Conservation (phyloP, 495 filamentous ascomycete genomes). For the Penicillium malachiteum region DNA sequence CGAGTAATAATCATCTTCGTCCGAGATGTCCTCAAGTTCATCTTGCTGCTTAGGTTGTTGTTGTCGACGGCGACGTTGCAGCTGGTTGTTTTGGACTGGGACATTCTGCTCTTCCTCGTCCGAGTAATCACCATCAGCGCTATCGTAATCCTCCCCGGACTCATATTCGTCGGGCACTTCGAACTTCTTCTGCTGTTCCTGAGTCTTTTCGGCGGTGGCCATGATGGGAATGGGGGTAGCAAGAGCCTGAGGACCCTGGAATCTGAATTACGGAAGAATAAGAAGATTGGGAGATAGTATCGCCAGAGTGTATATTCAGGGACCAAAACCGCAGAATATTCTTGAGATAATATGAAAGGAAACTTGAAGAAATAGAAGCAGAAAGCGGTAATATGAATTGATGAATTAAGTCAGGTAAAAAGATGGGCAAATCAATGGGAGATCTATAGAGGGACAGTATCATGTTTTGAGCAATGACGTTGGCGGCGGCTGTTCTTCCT, state of each 20-base stretch:
- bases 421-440: slow-evolving; percentile 1
- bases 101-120: slow-evolving; percentile 34
- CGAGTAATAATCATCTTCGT: slow-evolving; percentile 43
- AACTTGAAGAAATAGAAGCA: not conserved
- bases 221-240: slow-evolving; percentile 20
- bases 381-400: slow-evolving; percentile 15
- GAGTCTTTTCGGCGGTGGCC: slow-evolving; percentile 42
- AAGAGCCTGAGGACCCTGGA: not conserved
- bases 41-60: slow-evolving; percentile 23
- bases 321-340: not conserved
- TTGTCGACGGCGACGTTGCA: slow-evolving; percentile 18
- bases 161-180: slow-evolving; percentile 38
- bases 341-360: not conserved
- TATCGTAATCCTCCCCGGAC: slow-evolving; percentile 42
- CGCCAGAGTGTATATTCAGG: not conserved
- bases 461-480: slow-evolving; percentile 27
- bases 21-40: slow-evolving; percentile 43
- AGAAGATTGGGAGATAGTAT: slow-evolving; percentile 3
- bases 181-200: slow-evolving; percentile 32
- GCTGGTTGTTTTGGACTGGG: slow-evolving; percentile 30
- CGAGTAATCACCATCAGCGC: slow-evolving; percentile 32
- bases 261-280: not conserved
- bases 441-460: not conserved
- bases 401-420: not conserved
- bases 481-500: slow-evolving; percentile 16